Base-by-base conservation (phyloP, 495 filamentous ascomycete species). In the Penicillium paradoxum region DNA sequence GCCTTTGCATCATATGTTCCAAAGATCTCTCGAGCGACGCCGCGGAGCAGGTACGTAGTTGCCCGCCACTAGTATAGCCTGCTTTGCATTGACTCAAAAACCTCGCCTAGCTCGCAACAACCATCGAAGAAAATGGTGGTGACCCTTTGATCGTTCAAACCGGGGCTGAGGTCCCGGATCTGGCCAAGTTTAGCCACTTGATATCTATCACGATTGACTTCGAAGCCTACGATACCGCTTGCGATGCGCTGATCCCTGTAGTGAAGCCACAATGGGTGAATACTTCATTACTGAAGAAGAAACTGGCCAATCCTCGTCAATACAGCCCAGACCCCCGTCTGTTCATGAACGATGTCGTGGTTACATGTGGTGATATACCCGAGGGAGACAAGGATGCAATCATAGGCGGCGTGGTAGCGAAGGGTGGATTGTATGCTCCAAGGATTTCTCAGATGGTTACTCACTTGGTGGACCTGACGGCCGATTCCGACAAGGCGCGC, bases 361-460 rank as follows among this genome's bases (percentile, higher is more conserved):
- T 93, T 3, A 84, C 84, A 17, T 90, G 84, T 59, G 83, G 80
- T 4, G 89, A 95, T 55, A 83, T 99, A 41, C 93, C 93, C 4
- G 70, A 80, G n/a, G 85, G 81, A 11, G 93, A 99, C 70, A 87
- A 90, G 64, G 92, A 97, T 68, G 86, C 90, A 0, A 96, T 99
- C 48, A 82, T 87, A 43, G 93, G 90, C 3, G 93, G 89, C 4
- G 88, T 95, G 4, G 69, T 95, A 54, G 92, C 95, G 0, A 86
- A 95, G 71, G 93, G 93, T 25, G 93, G 93, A 36, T 77, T 87
- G 64, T 88, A 90, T 59, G 84, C 83, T 17, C 77, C 79, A 48
- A 73, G 78, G 36, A 61, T 96, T 15, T 84, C 84, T 8, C 86
- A 81, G 38, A 60, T 82, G 59, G 87, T 87, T 7, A 99, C 93